Conservation (phyloP, 345 rosid species). For the Geranium rotundifolium region DNA sequence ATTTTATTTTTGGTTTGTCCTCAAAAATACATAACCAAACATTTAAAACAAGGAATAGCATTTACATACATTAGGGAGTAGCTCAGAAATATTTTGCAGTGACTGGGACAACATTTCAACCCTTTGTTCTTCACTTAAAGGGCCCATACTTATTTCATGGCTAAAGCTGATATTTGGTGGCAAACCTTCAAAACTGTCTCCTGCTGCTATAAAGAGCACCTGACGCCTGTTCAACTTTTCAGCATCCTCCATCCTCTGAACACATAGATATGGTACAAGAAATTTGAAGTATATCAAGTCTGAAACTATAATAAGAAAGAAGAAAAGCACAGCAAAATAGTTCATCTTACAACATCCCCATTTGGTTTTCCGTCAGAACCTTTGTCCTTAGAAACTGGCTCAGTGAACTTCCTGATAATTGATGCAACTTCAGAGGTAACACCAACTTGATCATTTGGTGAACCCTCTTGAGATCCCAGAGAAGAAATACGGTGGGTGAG, state of each 20-base stretch:
- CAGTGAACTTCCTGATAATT: constrained; percentile 66
- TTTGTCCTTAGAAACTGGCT: constrained; percentile 47
- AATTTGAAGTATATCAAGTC: background rate
- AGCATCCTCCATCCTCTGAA: constrained; percentile 19
- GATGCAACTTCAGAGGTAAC: constrained; percentile 74
- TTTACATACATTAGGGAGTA: constrained; percentile 52
- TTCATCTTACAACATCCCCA: constrained; percentile 44
- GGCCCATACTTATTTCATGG: constrained; percentile 75
- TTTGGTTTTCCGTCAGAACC: constrained; percentile 31
- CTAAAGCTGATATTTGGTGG: constrained; percentile 80
- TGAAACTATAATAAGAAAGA: background rate
- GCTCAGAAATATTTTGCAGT: constrained; percentile 53
- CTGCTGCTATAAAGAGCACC: constrained; percentile 74
- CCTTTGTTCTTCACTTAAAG: constrained; percentile 78
- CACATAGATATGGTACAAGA: background rate
- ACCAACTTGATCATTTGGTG: constrained; percentile 66
- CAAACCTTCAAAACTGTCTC: constrained; percentile 78
- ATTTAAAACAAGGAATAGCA: constrained; percentile 2
- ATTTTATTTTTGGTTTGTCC: background rate
- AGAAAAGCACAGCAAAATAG: constrained; percentile 8
- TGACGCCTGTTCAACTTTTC: constrained; percentile 30
- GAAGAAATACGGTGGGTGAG: constrained; percentile 79
- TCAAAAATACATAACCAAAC: background rate
- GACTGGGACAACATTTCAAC: constrained; percentile 51
- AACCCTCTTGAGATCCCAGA: constrained; percentile 62